A percentile compares a stretch with the other conserved stretches of the same genome.
Evolutionary conservation across 75 land plant genomes (phyloP).

Genomic region (Pseudotsuga menziesii): DNA sequence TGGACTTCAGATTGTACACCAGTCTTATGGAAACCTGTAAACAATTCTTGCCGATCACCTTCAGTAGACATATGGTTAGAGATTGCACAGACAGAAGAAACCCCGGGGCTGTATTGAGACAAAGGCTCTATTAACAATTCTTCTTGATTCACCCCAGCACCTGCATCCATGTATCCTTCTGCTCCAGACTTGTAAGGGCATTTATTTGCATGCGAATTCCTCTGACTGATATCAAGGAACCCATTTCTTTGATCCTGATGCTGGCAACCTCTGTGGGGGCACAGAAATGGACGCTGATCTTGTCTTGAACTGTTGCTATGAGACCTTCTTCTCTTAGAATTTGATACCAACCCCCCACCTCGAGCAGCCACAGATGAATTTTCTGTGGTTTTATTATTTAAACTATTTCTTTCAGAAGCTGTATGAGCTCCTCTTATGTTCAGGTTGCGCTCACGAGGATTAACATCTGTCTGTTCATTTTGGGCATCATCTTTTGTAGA

Average conservation of each 20-base stretch:
- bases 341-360: background rate
- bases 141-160: background rate
- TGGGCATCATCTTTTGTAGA: slow-evolving; percentile 18
- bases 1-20: slow-evolving; percentile 13
- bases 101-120: slow-evolving; percentile 1
- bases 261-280: slow-evolving; percentile 24
- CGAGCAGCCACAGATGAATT: slow-evolving; percentile 2
- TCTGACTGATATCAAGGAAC: slow-evolving; percentile 18
- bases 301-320: slow-evolving; percentile 5
- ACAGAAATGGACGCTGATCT: slow-evolving; percentile 24
- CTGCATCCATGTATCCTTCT: background rate
- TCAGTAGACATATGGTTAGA: slow-evolving; percentile 23
- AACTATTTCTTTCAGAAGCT: background rate
- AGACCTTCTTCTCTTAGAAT: slow-evolving; percentile 6
- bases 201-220: slow-evolving; percentile 24
- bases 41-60: slow-evolving; percentile 17
- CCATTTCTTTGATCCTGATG: slow-evolving; percentile 33
- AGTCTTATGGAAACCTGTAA: slow-evolving; percentile 13
- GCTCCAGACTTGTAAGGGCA: slow-evolving; percentile 23
- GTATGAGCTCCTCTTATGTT: background rate
- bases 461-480: slow-evolving; percentile 10
- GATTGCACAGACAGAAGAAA: slow-evolving; percentile 15
- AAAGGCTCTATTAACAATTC: slow-evolving; percentile 1
- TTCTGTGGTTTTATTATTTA: slow-evolving; percentile 11
- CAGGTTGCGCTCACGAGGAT: background rate